Percentiles rank a stretch among this genome's conserved stretches.
These are phyloP conservation scores for Aspergillus persii DNA, from an alignment of 2,329 filamentous ascomycete genomes.

Conservation along the genomic window DNA sequence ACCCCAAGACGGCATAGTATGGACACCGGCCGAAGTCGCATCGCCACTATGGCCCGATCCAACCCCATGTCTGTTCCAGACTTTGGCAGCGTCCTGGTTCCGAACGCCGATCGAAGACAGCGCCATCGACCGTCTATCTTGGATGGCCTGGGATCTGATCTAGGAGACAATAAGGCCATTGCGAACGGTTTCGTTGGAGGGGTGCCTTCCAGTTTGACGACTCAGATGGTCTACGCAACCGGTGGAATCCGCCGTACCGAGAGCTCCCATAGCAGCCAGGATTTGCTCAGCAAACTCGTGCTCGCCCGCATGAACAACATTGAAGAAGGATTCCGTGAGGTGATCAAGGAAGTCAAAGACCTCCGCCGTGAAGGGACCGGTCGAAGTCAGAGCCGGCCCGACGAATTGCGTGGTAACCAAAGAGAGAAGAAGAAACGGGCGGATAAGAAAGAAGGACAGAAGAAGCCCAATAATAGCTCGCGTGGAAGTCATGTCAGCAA, in stretches of 20 bases:
- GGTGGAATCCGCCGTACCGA: slow-evolving; percentile 54
- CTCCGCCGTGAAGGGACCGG: slow-evolving; percentile 46
- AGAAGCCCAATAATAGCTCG: slow-evolving; percentile 13
- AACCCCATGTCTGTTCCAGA: slow-evolving; percentile 58
- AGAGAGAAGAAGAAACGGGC: slow-evolving; percentile 28
- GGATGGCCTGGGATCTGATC: slow-evolving; percentile 70
- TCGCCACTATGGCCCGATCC: slow-evolving; percentile 54
- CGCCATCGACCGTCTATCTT: slow-evolving; percentile 63
- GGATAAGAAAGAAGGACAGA: slow-evolving; percentile 27
- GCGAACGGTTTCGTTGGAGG: slow-evolving; percentile 61
- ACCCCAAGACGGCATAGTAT: slow-evolving; percentile 43
- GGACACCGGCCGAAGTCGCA: slow-evolving; percentile 50
- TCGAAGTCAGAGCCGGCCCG: slow-evolving; percentile 27
- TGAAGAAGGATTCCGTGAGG: slow-evolving; percentile 84
- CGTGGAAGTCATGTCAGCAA: slow-evolving; percentile 20
- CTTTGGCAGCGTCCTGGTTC: slow-evolving; percentile 53
- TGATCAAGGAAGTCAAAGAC: slow-evolving; percentile 76
- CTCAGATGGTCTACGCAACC: slow-evolving; percentile 72
- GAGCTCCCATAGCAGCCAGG: slow-evolving; percentile 56
- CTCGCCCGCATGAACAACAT: slow-evolving; percentile 88
- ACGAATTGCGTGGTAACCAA: slow-evolving; percentile 21
- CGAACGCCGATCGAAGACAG: slow-evolving; percentile 36
- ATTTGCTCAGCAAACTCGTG: slow-evolving; percentile 76
- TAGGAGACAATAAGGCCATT: slow-evolving; percentile 61
- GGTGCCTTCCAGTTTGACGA: slow-evolving; percentile 74